Conservation (phyloP, 805 yeast genomes). For the Cyberlindnera sargentensis region DNA sequence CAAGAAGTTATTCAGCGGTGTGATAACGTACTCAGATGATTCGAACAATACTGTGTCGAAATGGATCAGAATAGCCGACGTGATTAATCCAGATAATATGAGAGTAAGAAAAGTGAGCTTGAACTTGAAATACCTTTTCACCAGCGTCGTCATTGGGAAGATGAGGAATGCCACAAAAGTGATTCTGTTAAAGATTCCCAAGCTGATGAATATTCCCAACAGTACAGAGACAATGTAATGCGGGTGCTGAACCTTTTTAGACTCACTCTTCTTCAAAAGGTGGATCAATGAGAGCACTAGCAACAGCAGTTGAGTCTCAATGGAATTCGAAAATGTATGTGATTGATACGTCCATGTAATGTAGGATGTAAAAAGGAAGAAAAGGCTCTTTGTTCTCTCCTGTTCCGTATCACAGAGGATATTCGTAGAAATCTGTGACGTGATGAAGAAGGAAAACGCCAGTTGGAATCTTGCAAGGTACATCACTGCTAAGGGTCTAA, state of each 20-base stretch:
- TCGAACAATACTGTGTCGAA: slow-evolving; percentile 48
- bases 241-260: slow-evolving; percentile 6
- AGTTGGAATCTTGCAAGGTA: slow-evolving; percentile 46
- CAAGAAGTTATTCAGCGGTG: slow-evolving; percentile 71
- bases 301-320: slow-evolving; percentile 51
- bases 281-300: slow-evolving; percentile 36
- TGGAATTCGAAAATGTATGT: slow-evolving; percentile 83
- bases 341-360: slow-evolving; percentile 74
- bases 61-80: slow-evolving; percentile 33
- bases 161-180: slow-evolving; percentile 74
- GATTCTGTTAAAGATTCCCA: slow-evolving; percentile 80
- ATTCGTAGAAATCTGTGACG: slow-evolving; percentile 33
- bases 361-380: slow-evolving; percentile 49
- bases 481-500: slow-evolving; percentile 45
- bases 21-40: slow-evolving; percentile 30
- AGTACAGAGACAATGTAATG: slow-evolving; percentile 14
- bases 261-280: slow-evolving; percentile 18
- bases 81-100: slow-evolving; percentile 27
- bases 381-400: slow-evolving; percentile 34
- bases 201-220: slow-evolving; percentile 44
- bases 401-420: slow-evolving; percentile 41
- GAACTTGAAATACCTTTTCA: slow-evolving; percentile 35
- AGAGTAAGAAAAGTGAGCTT: slow-evolving; percentile 28
- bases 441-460: slow-evolving; percentile 29
- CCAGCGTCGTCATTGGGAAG: slow-evolving; percentile 47